Conservation (phyloP, 2,329 filamentous ascomycete species). For the Clarireedia monteithiana region DNA sequence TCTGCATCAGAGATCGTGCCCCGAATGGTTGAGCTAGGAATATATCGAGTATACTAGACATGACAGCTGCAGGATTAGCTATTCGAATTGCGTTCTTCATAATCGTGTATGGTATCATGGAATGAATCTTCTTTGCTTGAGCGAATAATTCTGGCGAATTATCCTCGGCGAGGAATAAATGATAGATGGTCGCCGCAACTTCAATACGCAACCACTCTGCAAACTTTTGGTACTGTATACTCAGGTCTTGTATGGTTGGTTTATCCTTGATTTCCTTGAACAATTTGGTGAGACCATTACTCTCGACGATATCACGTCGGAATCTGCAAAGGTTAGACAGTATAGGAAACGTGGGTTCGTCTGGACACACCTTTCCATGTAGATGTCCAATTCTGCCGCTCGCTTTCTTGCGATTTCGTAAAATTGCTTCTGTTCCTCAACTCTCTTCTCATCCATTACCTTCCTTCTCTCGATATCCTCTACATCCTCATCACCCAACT, state of each 20-base stretch:
- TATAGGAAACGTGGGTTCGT: not conserved
- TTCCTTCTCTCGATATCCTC: conserved; percentile 75
- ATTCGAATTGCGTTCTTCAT: conserved; percentile 97
- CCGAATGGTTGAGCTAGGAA: conserved; percentile 96
- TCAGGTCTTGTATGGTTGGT: conserved; percentile 76
- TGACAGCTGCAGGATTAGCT: conserved; percentile 91
- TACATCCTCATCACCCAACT: conserved; percentile 71
- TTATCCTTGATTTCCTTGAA: conserved; percentile 93
- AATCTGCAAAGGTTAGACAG: conserved; percentile 38
- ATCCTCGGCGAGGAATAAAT: conserved; percentile 94
- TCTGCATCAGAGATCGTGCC: conserved; percentile 79
- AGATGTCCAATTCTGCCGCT: conserved; percentile 87
- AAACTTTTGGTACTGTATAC: conserved; percentile 94
- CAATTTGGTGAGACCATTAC: conserved; percentile 80
- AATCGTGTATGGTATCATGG: conserved; percentile 83
- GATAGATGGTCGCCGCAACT: conserved; percentile 91
- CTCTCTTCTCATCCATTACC: conserved; percentile 74
- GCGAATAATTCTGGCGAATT: conserved; percentile 96
- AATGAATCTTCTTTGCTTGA: conserved; percentile 89
- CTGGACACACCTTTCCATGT: conserved; percentile 79
- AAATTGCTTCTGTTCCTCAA: conserved; percentile 89
- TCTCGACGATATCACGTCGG: conserved; percentile 58
- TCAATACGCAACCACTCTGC: conserved; percentile 97
- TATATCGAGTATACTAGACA: conserved; percentile 90
- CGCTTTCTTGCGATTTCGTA: conserved; percentile 91